Evolutionary conservation across 2,329 filamentous ascomycete species (phyloP).

Genomic region (Lomentospora prolificans): DNA sequence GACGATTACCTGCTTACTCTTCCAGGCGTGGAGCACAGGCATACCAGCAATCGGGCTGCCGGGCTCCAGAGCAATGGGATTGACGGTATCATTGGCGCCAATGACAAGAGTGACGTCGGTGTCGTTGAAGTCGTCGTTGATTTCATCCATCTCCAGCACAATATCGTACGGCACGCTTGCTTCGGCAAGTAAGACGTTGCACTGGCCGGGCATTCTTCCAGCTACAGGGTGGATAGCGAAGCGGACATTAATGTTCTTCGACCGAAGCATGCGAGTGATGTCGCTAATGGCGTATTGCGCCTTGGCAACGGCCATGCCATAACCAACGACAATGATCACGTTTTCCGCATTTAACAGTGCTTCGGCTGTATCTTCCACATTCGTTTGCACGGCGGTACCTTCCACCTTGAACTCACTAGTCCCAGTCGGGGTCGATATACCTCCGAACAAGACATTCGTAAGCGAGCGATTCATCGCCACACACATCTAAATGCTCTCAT

Average conservation of each 20-base stretch:
- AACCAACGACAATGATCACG: slow-evolving; percentile 84
- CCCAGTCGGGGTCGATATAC: slow-evolving; percentile 55
- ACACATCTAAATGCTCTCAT: slow-evolving; percentile 40
- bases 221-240: slow-evolving; percentile 89
- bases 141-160: slow-evolving; percentile 91
- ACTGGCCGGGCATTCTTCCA: slow-evolving; percentile 86
- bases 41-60: slow-evolving; percentile 82
- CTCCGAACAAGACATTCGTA: slow-evolving; percentile 83
- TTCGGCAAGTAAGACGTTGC: slow-evolving; percentile 82
- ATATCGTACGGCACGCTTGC: slow-evolving; percentile 86
- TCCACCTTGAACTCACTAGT: slow-evolving; percentile 62
- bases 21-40: slow-evolving; percentile 88
- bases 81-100: slow-evolving; percentile 87
- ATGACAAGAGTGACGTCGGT: slow-evolving; percentile 84
- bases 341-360: slow-evolving; percentile 66
- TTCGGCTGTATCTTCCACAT: slow-evolving; percentile 71
- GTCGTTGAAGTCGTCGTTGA: slow-evolving; percentile 82
- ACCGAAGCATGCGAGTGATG: slow-evolving; percentile 64
- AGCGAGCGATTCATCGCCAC: slow-evolving; percentile 86
- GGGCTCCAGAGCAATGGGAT: slow-evolving; percentile 77
- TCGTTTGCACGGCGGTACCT: slow-evolving; percentile 68
- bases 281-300: slow-evolving; percentile 85
- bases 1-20: slow-evolving; percentile 84
- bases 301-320: slow-evolving; percentile 91
- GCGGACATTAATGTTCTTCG: slow-evolving; percentile 68